Base-by-base conservation (phyloP, 352 stramenopile genomes). In the Pythium diclinum region DNA sequence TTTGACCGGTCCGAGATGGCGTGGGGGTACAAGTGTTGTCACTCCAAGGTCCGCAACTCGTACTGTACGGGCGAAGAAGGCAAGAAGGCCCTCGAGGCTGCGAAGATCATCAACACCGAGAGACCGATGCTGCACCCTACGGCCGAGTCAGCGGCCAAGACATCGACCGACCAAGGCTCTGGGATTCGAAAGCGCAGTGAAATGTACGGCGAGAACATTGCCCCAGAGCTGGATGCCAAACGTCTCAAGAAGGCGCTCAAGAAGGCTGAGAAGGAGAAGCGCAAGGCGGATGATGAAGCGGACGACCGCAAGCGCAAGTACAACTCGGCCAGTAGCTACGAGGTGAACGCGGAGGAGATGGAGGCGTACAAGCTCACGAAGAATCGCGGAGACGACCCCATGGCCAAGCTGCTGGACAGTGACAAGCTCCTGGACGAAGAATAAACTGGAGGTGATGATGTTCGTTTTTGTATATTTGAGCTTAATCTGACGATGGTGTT, bases 1-100 rank as follows among this genome's bases (percentile, higher is more conserved):
- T 99, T 98, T 78, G 96, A 99, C 72, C 84, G 84, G 8, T 81
- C 81, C 13, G 91, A 93, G 17, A 96, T 92, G 72, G 66, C 76
- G n/a, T 99, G 97, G 98, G 98, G 98, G 4, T 99, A 98, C 77
- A 86, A 78, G 17, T 99, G 97, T 74, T 98, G 97, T 76, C 96
- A 99, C 73, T 98, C 91, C 1, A 93, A 92, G 53, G 83, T 98
- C 8, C 85, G 85, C 66, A 98, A 97, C 62, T 97, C 91, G 0
- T 99, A 99, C 67, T 99, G 95, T 68, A 99, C 96, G 5, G 96
- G 96, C 28, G 81, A 88, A 19, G 95, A 95, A 61, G 96, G 96
- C 46, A 96, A 97, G 67, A 81, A 79, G 23, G 93, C 93, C 10
- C 72, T 97, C 36, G 88, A 97, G 66, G 81, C 87, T 0, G 85